These are phyloP conservation scores for Arachnomyces sp. DNA, from an alignment of 2,329 filamentous ascomycete genomes.

Conservation along the genomic window DNA sequence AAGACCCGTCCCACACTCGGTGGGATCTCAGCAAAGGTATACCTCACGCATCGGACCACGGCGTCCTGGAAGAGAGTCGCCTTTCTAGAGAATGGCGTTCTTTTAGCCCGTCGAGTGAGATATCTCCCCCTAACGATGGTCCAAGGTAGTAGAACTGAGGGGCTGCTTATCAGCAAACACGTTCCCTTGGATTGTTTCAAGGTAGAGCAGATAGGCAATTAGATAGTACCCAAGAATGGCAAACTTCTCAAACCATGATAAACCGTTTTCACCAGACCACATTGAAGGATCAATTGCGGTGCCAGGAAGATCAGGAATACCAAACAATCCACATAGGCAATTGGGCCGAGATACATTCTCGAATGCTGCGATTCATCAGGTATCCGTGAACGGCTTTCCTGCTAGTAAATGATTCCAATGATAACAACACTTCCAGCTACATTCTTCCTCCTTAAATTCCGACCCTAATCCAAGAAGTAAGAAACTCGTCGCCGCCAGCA, in stretches of 20 bases:
- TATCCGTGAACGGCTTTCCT: no score
- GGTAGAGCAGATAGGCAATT: no score
- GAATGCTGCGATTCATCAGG: no score
- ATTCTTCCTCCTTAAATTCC: no score
- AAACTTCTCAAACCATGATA: conserved; percentile 53
- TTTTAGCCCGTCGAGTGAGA: conserved; percentile 37
- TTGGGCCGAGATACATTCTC: conserved; percentile 62
- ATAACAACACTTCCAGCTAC: no score
- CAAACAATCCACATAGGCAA: conserved; percentile 67
- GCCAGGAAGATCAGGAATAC: conserved; percentile 63
- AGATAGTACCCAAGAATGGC: conserved; percentile 57
- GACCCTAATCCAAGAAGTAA: no score
- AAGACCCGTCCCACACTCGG: conserved; percentile 63
- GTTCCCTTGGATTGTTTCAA: no score
- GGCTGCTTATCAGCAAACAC: not conserved
- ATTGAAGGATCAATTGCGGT: conserved; percentile 61
- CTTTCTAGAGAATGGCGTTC: conserved; percentile 56
- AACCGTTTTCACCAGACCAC: conserved; percentile 53
- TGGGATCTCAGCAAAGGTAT: conserved; percentile 65
- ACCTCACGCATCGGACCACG: conserved; percentile 67
- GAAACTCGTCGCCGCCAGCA: no score
- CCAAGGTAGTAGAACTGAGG: conserved; percentile 52
- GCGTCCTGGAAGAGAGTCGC: conserved; percentile 70
- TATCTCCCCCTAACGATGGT: conserved; percentile 52
- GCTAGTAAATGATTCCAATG: no score